Percentiles rank a stretch among this genome's conserved stretches.
These are phyloP conservation scores for Combretum micranthum DNA, from an alignment of 345 rosid species.

Conservation along the genomic window DNA sequence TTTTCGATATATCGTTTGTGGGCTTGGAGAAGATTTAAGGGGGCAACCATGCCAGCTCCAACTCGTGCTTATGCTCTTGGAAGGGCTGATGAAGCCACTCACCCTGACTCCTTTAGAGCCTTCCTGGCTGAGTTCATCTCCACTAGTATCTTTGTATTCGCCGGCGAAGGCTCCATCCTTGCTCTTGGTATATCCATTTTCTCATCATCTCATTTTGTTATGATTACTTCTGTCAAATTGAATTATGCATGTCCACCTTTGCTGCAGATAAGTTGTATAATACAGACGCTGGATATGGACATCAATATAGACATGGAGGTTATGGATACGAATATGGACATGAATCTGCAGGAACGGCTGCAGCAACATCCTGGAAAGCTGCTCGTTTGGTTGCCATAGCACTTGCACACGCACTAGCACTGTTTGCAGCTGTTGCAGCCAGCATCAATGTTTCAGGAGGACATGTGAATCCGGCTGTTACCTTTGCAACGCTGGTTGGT, in stretches of 20 bases:
- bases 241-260: not conserved
- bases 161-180: slow-evolving; percentile 71
- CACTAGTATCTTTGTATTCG: slow-evolving; percentile 64
- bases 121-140: slow-evolving; percentile 62
- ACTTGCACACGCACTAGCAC: slow-evolving; percentile 59
- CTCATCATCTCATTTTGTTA: not conserved
- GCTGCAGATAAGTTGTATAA: slow-evolving; percentile 35
- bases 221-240: not conserved
- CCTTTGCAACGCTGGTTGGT: slow-evolving; percentile 58
- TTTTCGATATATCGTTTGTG: not conserved
- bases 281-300: no score
- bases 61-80: slow-evolving; percentile 35
- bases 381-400: slow-evolving; percentile 43
- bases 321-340: not conserved
- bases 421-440: slow-evolving; percentile 51
- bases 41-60: slow-evolving; percentile 12
- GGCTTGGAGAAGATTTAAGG: not conserved
- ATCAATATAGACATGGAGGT: not conserved
- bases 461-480: slow-evolving; percentile 76
- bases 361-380: slow-evolving; percentile 21
- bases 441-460: slow-evolving; percentile 68
- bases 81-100: slow-evolving; percentile 41
- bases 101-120: slow-evolving; percentile 49
- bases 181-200: slow-evolving; percentile 40
- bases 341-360: slow-evolving; percentile 15